Base-by-base conservation (phyloP, 2,329 filamentous ascomycete genomes). In the Amauroascus niger region DNA sequence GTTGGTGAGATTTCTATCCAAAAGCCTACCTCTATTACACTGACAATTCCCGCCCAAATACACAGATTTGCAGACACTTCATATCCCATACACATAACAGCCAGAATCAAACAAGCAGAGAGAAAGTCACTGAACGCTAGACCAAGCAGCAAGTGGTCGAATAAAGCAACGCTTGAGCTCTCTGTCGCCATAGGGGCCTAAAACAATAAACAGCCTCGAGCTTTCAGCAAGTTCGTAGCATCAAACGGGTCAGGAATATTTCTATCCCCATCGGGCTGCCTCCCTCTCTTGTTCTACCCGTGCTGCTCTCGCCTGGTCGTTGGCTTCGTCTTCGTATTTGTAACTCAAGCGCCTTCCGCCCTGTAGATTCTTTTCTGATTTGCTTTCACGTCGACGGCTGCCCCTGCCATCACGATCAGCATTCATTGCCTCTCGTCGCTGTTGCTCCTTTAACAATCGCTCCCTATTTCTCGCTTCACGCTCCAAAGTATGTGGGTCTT, bases 401-500 rank as follows among this genome's bases (percentile, higher is more conserved):
- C 63, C 59, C 49, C 65, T 68, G 44, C 64, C 54, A 20, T 61
- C 62, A 14, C 59, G 61, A 33, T 68, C 64, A 16, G 62, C 60
- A 48, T 65, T 63, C 58, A 68, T 63, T 6, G 74, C 74, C 4
- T 89, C 85, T 3, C 73, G 74, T 9, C 76, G 78, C 53, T 93
- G 87, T 59, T 78, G 76, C 63, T 86, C 83, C 58, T 80, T 81
- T 40, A 87, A 65, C 53, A 80, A 71, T 6, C 79, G 74, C 67
- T 91, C 86, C 13, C 71, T 67, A 44, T 75, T 73, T 59, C 88
- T 74, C 51, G 79, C 76, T 56, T 84, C 84, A 60, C 87, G 88
- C 66, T 91, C 87, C 50, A 85, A 77, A 39, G 86, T 88, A 64
- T 88, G 64, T 74, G 81, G 61, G 78, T 90, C 81, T 82, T 88